Evolutionary conservation across 495 filamentous ascomycete species (phyloP), one percentile per base, ranked within the genome.

Genomic region (Talaromyces adpressus): DNA sequence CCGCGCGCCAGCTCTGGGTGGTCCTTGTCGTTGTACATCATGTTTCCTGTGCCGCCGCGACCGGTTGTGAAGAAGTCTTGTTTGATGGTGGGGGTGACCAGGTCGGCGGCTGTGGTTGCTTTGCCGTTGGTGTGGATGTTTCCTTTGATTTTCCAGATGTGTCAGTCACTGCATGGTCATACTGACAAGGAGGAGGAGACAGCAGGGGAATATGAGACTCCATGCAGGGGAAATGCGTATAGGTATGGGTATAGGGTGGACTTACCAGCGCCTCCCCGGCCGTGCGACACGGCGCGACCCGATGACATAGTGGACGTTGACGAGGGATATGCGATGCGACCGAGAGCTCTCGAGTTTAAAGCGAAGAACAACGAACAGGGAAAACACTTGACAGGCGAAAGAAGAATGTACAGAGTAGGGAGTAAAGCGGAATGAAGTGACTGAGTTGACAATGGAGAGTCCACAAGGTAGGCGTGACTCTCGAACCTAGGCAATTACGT

Each of bases 41-140:
- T 92, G 74, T 93, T 93, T 23, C 90, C 90, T 9, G 78, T 78
- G 63, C 87, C 87, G 23, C 87, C 87, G 64, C 87, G 85, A 36
- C 87, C 93, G 20, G 93, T 97, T 5, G 93, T 96, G 69, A 91
- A 93, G 63, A 91, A 77, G 16, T 89, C 79, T 22, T 82, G 82
- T 76, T 96, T 96, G 70, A 97, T 85, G 51, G 85, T 89, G 0
- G 93, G 93, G 3, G 92, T 96, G 66, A 86, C 77, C 61, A 96
- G 82, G 67, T 91, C 89, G 18, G 78, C 69, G 62, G 85, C 78
- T 12, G 77, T 72, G 62, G 80, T 69, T 45, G 76, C 73, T 65
- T 78, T 78, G 66, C 84, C 73, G 61, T 80, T 76, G 65, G 83
- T 83, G 69, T 81, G 82, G 66, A 93, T 90, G 79, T 96, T 96